Evolutionary conservation across 2,329 filamentous ascomycete genomes (phyloP).

Genomic region (Fusarium phyllophilum): DNA sequence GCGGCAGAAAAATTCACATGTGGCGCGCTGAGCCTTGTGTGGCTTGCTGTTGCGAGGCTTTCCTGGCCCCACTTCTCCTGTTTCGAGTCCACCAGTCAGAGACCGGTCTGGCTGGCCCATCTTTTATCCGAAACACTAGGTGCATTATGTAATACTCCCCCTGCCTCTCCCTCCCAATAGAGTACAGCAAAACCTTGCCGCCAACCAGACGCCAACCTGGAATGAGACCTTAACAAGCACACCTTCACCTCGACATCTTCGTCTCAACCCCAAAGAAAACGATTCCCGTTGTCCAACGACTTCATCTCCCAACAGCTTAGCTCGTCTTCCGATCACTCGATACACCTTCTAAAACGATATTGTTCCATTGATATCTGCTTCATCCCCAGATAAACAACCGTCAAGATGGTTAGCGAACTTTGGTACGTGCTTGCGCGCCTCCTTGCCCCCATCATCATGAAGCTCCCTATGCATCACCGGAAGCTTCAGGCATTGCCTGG

Average conservation of each 20-base stretch:
- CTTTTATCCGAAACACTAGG: slow-evolving; percentile 37
- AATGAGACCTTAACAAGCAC: slow-evolving; percentile 53
- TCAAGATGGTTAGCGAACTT: slow-evolving; percentile 80
- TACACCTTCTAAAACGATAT: slow-evolving; percentile 27
- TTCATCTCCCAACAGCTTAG: slow-evolving; percentile 36
- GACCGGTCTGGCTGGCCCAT: background rate
- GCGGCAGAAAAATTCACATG: slow-evolving; percentile 40
- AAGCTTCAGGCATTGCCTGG: slow-evolving; percentile 45
- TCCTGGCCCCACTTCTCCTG: background rate
- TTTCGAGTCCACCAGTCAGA: background rate
- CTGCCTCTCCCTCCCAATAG: slow-evolving; percentile 37
- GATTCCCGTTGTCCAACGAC: slow-evolving; percentile 41
- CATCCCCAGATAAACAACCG: slow-evolving; percentile 46
- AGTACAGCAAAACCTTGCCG: slow-evolving; percentile 55
- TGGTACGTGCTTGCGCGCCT: slow-evolving; percentile 72
- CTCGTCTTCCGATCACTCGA: slow-evolving; percentile 18
- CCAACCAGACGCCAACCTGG: slow-evolving; percentile 53
- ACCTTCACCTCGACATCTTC: slow-evolving; percentile 40
- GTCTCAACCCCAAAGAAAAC: slow-evolving; percentile 40
- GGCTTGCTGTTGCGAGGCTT: slow-evolving; percentile 21
- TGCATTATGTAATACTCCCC: slow-evolving; percentile 48
- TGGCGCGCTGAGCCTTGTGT: slow-evolving; percentile 36
- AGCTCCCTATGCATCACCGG: slow-evolving; percentile 45
- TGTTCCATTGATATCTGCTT: slow-evolving; percentile 24
- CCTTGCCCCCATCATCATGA: slow-evolving; percentile 45